phyloP scores from a whole-genome alignment of 1,284 basidiomycete genomes.

The Sporisorium reilianum region DNA sequence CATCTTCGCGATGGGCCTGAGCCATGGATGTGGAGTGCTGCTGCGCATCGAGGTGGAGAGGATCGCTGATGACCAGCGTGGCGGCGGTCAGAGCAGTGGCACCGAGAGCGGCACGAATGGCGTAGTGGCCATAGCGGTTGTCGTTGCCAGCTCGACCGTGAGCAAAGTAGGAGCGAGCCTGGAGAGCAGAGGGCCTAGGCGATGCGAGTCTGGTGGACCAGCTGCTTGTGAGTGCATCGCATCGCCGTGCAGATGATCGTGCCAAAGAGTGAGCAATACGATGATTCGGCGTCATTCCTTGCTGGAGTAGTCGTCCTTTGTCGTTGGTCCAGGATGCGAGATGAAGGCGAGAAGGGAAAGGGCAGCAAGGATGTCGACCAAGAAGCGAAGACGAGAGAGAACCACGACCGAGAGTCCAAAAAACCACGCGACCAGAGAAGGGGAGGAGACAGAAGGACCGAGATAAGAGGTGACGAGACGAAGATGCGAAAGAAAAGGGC shows the following conservation, averaged over 20 bases:
- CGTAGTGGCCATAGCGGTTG: conserved; percentile 12
- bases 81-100: conserved; percentile 29
- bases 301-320: neutral
- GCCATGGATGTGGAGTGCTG: conserved; percentile 25
- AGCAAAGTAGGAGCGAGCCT: neutral
- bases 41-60: conserved; percentile 38
- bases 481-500: too few species aligned
- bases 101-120: conserved; percentile 24
- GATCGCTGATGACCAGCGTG: conserved; percentile 23
- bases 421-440: neutral
- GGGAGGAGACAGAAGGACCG: neutral
- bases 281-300: conserved; percentile 27
- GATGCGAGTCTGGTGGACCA: conserved; percentile 22
- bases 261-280: conserved; percentile 22
- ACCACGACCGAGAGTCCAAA: conserved; percentile 6
- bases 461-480: neutral
- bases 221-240: conserved; percentile 6
- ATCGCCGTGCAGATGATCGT: conserved; percentile 19
- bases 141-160: neutral
- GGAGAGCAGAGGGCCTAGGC: neutral
- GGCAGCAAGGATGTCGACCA: too few species aligned
- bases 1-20: conserved; percentile 30
- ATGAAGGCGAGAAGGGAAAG: neutral
- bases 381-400: neutral
- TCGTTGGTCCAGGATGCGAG: neutral